Percentiles rank a stretch among this genome's conserved stretches.
These are phyloP conservation scores for Haplosporangium gracile DNA, from an alignment of 192 early-diverging fungal genomes.

Conservation along the genomic window DNA sequence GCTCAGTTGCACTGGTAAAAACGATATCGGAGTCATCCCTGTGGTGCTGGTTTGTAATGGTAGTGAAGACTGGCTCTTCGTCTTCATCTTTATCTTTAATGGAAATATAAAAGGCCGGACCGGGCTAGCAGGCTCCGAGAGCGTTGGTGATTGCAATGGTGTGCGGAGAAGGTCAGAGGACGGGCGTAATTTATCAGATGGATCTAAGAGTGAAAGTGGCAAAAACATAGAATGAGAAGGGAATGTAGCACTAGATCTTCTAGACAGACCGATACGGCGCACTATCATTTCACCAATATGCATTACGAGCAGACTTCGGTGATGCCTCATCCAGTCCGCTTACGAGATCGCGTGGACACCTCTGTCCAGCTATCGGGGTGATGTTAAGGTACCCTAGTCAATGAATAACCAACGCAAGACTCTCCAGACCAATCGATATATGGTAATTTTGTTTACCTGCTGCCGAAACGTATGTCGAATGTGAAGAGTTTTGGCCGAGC, in stretches of 20 bases:
- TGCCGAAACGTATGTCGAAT: not conserved
- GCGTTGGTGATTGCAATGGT: slow-evolving; percentile 13
- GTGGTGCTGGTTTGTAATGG: not conserved
- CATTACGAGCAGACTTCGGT: slow-evolving; percentile 14
- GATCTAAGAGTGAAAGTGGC: slow-evolving; percentile 4
- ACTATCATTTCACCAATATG: not conserved
- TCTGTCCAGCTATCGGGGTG: not conserved
- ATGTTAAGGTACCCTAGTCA: not conserved
- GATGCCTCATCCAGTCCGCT: slow-evolving; percentile 3
- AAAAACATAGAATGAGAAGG: not conserved
- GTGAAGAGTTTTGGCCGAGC: not conserved
- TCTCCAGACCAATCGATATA: not conserved
- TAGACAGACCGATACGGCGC: not conserved
- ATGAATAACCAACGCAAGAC: slow-evolving; percentile 1
- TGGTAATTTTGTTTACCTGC: slow-evolving; percentile 11
- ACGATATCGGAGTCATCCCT: not conserved
- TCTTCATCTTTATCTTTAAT: not conserved
- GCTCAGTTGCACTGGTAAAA: slow-evolving; percentile 12
- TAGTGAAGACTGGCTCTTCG: not conserved
- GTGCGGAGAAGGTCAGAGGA: slow-evolving; percentile 15
- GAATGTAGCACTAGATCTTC: not conserved
- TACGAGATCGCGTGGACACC: slow-evolving; percentile 1
- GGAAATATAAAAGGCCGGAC: slow-evolving; percentile 15
- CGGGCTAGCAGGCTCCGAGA: slow-evolving; percentile 8
- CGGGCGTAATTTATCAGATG: not conserved